A percentile compares a stretch with the other conserved stretches of the same genome.
phyloP scores from a whole-genome alignment of 2,329 filamentous ascomycete species.

The Phaeosphaeriaceae sp. region DNA sequence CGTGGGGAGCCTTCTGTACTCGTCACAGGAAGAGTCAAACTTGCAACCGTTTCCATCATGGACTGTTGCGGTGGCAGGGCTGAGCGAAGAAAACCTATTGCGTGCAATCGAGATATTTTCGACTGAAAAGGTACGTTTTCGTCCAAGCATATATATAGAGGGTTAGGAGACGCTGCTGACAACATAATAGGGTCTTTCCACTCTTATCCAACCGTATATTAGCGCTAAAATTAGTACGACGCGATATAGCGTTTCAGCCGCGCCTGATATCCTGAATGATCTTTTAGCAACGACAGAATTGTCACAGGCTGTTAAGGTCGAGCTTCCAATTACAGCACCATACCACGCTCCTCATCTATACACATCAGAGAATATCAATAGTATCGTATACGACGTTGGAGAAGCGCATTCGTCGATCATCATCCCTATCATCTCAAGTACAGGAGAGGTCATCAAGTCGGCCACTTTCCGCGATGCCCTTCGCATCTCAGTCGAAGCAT shows the following conservation, averaged over 20 bases:
- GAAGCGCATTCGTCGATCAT: not conserved
- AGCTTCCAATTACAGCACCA: constrained; percentile 7
- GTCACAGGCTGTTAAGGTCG: not conserved
- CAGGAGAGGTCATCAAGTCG: not conserved
- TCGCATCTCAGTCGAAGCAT: not conserved
- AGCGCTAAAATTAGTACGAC: not conserved
- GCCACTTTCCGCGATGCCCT: not conserved
- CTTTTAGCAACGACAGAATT: not conserved
- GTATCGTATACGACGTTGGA: not conserved
- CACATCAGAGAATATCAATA: not conserved
- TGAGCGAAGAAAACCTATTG: not conserved
- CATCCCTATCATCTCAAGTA: not conserved
- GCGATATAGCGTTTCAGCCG: constrained; percentile 2
- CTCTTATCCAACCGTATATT: not conserved
- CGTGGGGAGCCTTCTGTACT: constrained; percentile 2
- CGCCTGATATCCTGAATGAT: not conserved
- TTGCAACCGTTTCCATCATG: not conserved
- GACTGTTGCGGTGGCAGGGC: constrained; percentile 1
- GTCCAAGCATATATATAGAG: not conserved
- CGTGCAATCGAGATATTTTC: not conserved
- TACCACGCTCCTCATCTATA: constrained; percentile 11
- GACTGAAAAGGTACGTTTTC: not conserved
- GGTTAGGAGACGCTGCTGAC: not conserved
- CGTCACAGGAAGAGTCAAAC: not conserved
- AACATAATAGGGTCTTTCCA: not conserved